Conservation (phyloP, 2,329 filamentous ascomycete genomes). For the Talaromyces sp. region DNA sequence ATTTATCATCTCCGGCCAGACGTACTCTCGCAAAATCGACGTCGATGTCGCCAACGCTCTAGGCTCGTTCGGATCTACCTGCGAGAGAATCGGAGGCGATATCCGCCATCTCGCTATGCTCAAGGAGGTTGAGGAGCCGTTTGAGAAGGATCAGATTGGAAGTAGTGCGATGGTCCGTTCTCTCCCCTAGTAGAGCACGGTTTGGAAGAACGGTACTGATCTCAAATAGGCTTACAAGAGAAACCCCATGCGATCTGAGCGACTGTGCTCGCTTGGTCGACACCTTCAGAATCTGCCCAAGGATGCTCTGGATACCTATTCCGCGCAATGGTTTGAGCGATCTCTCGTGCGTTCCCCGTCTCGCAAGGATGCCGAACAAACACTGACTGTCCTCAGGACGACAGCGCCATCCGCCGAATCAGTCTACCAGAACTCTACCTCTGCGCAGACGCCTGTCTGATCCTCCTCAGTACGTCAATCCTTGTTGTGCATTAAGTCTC, state of each 20-base stretch:
- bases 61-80: slow-evolving; percentile 73
- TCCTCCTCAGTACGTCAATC: slow-evolving; percentile 40
- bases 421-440: slow-evolving; percentile 63
- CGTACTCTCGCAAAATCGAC: slow-evolving; percentile 80
- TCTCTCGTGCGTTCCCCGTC: slow-evolving; percentile 48
- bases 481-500: too few species aligned
- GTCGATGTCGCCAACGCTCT: slow-evolving; percentile 78
- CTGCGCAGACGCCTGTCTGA: slow-evolving; percentile 63
- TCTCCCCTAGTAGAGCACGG: not conserved
- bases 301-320: slow-evolving; percentile 64
- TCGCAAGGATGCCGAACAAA: too few species aligned
- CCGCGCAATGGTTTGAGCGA: slow-evolving; percentile 73
- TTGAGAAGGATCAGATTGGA: slow-evolving; percentile 76
- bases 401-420: slow-evolving; percentile 49
- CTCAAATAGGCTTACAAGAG: slow-evolving; percentile 15
- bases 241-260: slow-evolving; percentile 53
- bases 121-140: slow-evolving; percentile 85
- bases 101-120: slow-evolving; percentile 70
- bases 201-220: not conserved
- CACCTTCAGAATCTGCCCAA: slow-evolving; percentile 53
- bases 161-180: slow-evolving; percentile 55
- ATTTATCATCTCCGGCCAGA: slow-evolving; percentile 69
- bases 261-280: slow-evolving; percentile 59
- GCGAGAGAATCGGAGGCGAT: slow-evolving; percentile 65
- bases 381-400: slow-evolving; percentile 26